Percentiles rank a stretch among this genome's conserved stretches.
Conservation (phyloP, 2,329 filamentous ascomycete species). For the Colletotrichum sp. region DNA sequence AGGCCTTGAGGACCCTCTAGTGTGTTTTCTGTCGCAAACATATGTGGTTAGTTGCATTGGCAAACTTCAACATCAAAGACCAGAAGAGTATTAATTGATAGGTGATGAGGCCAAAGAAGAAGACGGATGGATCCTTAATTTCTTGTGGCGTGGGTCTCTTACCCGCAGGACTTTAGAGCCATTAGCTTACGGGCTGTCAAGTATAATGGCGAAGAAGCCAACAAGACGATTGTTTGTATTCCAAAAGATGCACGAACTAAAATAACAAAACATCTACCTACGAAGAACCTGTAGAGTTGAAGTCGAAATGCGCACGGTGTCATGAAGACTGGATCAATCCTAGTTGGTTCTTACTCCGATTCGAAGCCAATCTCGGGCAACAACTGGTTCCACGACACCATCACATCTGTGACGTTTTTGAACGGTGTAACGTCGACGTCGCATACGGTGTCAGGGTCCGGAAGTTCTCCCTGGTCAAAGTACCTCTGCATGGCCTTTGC, state of each 20-base stretch:
- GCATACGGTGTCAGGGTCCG: not conserved
- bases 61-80: not conserved
- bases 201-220: not conserved
- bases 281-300: not conserved
- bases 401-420: not conserved
- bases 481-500: not conserved
- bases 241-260: not conserved
- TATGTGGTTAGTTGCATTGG: not conserved
- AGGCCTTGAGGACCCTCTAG: not conserved
- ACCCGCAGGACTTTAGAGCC: not conserved
- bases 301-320: rapidly evolving
- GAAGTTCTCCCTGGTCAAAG: not conserved
- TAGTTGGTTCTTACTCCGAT: not conserved
- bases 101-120: not conserved
- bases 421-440: not conserved
- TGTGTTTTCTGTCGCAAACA: not conserved
- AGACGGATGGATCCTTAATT: not conserved
- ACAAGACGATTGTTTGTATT: not conserved
- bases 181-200: not conserved
- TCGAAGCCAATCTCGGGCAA: not conserved
- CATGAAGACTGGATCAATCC: not conserved
- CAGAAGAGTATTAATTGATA: not conserved
- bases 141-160: not conserved
- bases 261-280: not conserved
- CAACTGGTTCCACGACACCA: not conserved